These are phyloP conservation scores for Colletotrichum simmondsii DNA, from an alignment of 2,329 filamentous ascomycete genomes.

Conservation along the genomic window DNA sequence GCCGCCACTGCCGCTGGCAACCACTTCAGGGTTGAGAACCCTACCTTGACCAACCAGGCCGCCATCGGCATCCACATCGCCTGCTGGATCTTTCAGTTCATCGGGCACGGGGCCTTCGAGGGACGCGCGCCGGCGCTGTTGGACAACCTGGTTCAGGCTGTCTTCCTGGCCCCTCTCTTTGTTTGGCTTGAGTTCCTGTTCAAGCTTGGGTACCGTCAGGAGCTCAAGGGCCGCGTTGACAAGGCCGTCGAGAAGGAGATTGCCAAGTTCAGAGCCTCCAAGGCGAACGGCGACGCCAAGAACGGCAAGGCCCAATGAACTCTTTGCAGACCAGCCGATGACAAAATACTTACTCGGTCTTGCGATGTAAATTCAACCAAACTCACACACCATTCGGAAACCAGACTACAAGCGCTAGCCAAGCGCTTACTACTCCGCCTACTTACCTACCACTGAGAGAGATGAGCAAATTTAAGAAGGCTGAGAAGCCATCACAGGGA, in stretches of 20 bases:
- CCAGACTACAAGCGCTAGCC: not conserved
- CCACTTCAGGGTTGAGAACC: conserved; percentile 71
- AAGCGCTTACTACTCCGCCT: not conserved
- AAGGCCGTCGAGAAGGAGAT: conserved; percentile 81
- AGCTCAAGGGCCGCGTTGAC: conserved; percentile 84
- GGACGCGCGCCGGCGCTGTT: conserved; percentile 87
- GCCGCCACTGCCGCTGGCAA: conserved; percentile 80
- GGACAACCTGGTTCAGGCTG: conserved; percentile 90
- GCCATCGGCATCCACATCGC: conserved; percentile 77
- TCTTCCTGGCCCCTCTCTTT: conserved; percentile 94
- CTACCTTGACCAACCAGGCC: conserved; percentile 59
- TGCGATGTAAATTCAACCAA: not conserved
- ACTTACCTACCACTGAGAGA: not conserved
- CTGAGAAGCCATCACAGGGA: not conserved
- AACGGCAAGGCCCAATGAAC: conserved; percentile 63
- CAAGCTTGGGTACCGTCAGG: conserved; percentile 87
- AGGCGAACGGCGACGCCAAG: conserved; percentile 55
- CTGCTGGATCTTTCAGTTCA: conserved; percentile 89
- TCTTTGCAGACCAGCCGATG: not conserved
- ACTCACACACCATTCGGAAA: not conserved
- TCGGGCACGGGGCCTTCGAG: conserved; percentile 92
- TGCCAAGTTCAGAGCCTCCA: conserved; percentile 74
- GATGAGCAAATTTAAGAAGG: not conserved
- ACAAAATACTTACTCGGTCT: conserved; percentile 5
- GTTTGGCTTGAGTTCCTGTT: conserved; percentile 97